phyloP scores from a whole-genome alignment of 139 green algal genomes.

The Volvox reticuliferus region DNA sequence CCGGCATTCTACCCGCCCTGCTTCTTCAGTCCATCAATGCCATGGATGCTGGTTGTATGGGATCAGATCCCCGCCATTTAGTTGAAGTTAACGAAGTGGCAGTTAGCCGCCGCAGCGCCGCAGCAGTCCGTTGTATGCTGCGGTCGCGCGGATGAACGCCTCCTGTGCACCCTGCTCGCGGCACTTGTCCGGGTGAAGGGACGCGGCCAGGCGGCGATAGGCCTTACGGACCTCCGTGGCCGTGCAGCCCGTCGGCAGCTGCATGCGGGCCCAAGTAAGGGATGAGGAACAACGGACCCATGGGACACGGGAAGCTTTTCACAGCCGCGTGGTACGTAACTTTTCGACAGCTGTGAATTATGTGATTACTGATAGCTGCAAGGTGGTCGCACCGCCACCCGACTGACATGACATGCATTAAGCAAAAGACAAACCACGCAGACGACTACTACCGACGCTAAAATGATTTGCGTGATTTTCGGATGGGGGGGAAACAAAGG shows the following conservation, averaged over 20 bases:
- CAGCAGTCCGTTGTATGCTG: slow-evolving; percentile 27
- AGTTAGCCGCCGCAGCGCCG: neutral
- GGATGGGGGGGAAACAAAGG: too few relatives aligned
- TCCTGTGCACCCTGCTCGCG: slow-evolving; percentile 7
- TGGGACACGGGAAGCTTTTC: neutral
- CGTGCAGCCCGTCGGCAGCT: slow-evolving; percentile 28
- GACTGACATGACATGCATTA: too few relatives aligned
- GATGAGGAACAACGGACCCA: neutral
- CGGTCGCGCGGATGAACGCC: slow-evolving; percentile 18
- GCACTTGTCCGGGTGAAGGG: slow-evolving; percentile 46
- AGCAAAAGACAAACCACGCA: too few relatives aligned
- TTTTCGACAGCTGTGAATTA: neutral
- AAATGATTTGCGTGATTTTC: too few relatives aligned
- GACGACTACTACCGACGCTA: too few relatives aligned
- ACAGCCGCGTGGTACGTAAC: too few relatives aligned
- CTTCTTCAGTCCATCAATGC: too few relatives aligned
- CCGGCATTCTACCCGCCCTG: too few relatives aligned
- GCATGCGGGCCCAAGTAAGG: neutral
- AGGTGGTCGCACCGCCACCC: too few relatives aligned
- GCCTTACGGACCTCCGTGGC: slow-evolving; percentile 21
- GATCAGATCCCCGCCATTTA: too few relatives aligned
- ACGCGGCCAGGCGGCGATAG: slow-evolving; percentile 27
- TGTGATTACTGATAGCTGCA: neutral
- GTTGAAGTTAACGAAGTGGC: too few relatives aligned
- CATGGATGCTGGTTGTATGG: too few relatives aligned